These are phyloP conservation scores for Begonia loranthoides DNA, from an alignment of 306 rosid species.

Conservation along the genomic window DNA sequence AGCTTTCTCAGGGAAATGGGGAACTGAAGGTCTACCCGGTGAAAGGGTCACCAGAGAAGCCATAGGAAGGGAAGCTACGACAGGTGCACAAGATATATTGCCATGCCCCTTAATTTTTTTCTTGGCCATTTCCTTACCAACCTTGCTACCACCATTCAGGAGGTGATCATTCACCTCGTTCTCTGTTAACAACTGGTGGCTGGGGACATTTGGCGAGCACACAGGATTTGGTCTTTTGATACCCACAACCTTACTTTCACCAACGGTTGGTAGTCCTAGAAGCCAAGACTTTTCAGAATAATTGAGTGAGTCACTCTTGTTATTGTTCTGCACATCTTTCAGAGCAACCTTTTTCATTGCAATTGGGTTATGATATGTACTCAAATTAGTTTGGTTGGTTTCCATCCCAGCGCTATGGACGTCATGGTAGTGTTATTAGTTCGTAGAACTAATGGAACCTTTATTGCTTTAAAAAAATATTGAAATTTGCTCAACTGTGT, in stretches of 20 bases:
- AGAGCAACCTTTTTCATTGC: constrained; percentile 21
- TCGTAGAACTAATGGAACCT: constrained; percentile 4
- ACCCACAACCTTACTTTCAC: constrained; percentile 17
- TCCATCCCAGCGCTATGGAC: constrained; percentile 4
- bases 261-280: constrained; percentile 6
- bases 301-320: constrained; percentile 6
- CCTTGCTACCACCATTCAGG: constrained; percentile 5
- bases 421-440: constrained; percentile 9
- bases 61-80: constrained; percentile 7
- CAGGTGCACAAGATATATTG: constrained; percentile 15
- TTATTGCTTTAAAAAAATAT: background rate
- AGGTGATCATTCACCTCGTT: constrained; percentile 14
- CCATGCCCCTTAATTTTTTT: constrained; percentile 8
- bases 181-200: constrained; percentile 12
- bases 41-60: constrained; percentile 12
- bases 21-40: constrained; percentile 20
- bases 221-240: constrained; percentile 18
- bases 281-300: constrained; percentile 9
- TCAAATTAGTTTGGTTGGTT: constrained; percentile 11
- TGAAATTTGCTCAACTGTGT: constrained; percentile 5
- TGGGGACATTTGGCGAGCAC: constrained; percentile 9
- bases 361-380: constrained; percentile 11
- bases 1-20: constrained; percentile 11
- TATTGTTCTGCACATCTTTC: constrained; percentile 30
- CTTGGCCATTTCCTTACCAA: constrained; percentile 15